phyloP scores from a whole-genome alignment of 352 stramenopile species.

The Phytopythium aichiense region DNA sequence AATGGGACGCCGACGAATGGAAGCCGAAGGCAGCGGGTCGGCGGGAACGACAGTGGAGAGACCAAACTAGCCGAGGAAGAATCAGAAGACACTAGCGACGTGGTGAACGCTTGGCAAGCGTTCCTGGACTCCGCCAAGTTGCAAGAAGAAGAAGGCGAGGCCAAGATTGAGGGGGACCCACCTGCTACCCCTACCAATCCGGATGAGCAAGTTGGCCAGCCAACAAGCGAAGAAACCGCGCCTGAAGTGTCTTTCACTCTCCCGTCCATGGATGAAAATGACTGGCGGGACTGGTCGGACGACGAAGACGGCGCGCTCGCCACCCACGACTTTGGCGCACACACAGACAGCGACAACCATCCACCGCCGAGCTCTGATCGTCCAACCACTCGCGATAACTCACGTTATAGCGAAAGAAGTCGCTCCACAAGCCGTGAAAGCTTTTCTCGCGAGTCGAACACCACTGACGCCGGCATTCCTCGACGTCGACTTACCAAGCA shows the following conservation, averaged over 20 bases:
- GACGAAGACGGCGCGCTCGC: constrained; percentile 6
- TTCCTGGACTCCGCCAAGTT: constrained; percentile 44
- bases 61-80: constrained; percentile 29
- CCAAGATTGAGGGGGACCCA: neutral
- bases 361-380: neutral
- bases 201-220: neutral
- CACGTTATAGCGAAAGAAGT: neutral
- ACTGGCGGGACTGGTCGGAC: constrained; percentile 31
- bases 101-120: constrained; percentile 51
- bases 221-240: neutral
- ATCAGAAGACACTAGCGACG: constrained; percentile 53
- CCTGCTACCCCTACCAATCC: neutral
- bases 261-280: constrained; percentile 6
- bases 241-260: neutral
- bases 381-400: neutral
- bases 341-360: constrained; percentile 1
- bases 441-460: neutral
- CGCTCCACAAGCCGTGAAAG: neutral
- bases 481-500: constrained; percentile 1
- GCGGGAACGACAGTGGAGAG: constrained; percentile 1
- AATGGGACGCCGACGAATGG: neutral
- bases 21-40: constrained; percentile 9
- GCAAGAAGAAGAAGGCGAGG: constrained; percentile 3
- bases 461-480: neutral
- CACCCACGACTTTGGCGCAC: neutral